Percentiles rank a stretch among this genome's conserved stretches.
These are phyloP conservation scores for Aspergillus japonicus DNA, from an alignment of 2,329 filamentous ascomycete genomes.

Conservation along the genomic window DNA sequence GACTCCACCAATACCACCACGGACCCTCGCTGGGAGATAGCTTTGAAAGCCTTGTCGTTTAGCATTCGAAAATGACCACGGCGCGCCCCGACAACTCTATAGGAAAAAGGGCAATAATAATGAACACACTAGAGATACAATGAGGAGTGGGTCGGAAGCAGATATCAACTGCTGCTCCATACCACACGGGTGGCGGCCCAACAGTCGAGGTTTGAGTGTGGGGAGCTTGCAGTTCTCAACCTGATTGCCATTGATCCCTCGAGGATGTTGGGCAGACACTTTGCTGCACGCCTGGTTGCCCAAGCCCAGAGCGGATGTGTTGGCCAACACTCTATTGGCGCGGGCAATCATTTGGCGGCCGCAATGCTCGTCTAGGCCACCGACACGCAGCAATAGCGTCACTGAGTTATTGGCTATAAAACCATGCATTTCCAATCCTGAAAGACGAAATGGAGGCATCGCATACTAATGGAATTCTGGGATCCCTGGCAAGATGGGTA, in stretches of 20 bases:
- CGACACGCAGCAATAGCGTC: conserved; percentile 6
- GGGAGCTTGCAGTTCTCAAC: conserved; percentile 17
- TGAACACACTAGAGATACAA: not conserved
- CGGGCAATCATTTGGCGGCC: not conserved
- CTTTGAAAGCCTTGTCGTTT: not conserved
- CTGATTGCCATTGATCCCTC: conserved; percentile 13
- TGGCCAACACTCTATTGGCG: conserved; percentile 12
- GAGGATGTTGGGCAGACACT: conserved; percentile 30
- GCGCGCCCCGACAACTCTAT: not conserved
- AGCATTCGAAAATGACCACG: not conserved
- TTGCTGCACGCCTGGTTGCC: conserved; percentile 27
- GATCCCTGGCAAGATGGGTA: not conserved
- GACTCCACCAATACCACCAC: not conserved
- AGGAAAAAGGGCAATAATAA: not conserved
- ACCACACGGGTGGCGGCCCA: conserved; percentile 16
- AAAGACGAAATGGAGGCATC: not conserved
- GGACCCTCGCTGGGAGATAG: not conserved
- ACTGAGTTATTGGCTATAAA: conserved; percentile 5
- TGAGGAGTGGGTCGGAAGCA: not conserved
- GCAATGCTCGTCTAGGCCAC: not conserved
- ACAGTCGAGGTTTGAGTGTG: conserved; percentile 16
- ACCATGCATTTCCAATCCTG: not conserved
- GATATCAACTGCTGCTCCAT: conserved; percentile 1
- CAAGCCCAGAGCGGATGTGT: conserved; percentile 21
- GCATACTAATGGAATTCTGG: not conserved